Evolutionary conservation across 805 yeast species (phyloP).

Genomic region (Metschnikowia reukaufii): DNA sequence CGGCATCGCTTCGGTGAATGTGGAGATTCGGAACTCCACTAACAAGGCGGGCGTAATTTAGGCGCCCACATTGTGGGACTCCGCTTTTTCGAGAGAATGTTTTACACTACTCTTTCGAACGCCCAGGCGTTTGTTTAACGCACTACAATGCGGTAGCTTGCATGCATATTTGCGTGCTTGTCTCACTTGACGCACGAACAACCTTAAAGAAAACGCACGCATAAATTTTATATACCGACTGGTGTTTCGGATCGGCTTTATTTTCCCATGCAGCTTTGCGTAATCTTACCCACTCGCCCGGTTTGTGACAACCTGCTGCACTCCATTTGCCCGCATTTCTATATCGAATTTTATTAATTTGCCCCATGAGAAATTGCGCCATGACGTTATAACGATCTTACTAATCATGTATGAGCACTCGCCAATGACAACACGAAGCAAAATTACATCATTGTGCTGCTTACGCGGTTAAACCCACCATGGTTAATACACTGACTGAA

Average conservation of each 20-base stretch:
- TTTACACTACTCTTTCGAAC: not conserved
- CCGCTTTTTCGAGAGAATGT: not conserved
- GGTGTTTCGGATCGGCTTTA: constrained; percentile 2
- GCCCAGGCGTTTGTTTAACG: not conserved
- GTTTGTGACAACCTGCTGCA: not conserved
- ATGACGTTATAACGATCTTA: not conserved
- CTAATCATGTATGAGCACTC: not conserved
- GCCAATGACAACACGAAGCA: not conserved
- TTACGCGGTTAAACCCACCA: not conserved
- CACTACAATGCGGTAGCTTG: not conserved
- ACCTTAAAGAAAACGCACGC: not conserved
- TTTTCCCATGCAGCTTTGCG: not conserved
- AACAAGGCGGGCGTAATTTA: not conserved
- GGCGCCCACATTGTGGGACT: not conserved
- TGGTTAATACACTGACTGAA: not conserved
- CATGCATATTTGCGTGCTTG: constrained; percentile 3
- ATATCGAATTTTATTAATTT: not conserved
- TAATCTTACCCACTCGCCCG: not conserved
- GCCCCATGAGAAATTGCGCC: not conserved
- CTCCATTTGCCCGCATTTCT: not conserved
- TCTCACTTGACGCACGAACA: not conserved
- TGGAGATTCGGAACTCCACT: constrained; percentile 1
- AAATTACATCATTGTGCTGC: not conserved
- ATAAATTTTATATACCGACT: not conserved
- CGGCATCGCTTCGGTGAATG: no score